These are phyloP conservation scores for Elsinoe arachidis DNA, from an alignment of 2,329 filamentous ascomycete genomes.

Conservation along the genomic window DNA sequence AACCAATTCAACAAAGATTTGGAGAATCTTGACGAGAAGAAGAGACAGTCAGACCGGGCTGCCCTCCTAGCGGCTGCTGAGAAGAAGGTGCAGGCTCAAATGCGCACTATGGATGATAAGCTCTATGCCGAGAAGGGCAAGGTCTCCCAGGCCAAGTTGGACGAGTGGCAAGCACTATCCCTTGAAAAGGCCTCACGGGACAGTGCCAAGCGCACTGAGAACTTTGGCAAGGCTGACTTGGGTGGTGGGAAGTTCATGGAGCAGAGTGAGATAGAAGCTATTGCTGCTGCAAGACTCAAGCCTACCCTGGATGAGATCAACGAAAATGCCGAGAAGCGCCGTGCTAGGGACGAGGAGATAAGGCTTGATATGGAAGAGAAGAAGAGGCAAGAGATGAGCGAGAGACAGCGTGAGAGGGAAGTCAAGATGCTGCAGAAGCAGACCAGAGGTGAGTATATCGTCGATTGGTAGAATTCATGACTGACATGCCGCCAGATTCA, in stretches of 20 bases:
- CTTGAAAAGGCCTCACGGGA: constrained; percentile 59
- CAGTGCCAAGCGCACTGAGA: constrained; percentile 50
- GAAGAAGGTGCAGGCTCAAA: constrained; percentile 70
- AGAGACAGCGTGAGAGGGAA: constrained; percentile 43
- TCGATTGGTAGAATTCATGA: neutral
- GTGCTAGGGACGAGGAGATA: constrained; percentile 55
- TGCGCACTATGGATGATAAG: constrained; percentile 74
- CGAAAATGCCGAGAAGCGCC: constrained; percentile 64
- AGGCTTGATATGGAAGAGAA: constrained; percentile 57
- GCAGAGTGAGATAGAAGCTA: constrained; percentile 65
- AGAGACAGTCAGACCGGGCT: constrained; percentile 66
- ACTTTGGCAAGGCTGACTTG: constrained; percentile 55
- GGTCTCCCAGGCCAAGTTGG: constrained; percentile 57
- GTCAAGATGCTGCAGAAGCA: constrained; percentile 39
- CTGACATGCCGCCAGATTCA: constrained; percentile 37
- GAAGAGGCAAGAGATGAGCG: constrained; percentile 49
- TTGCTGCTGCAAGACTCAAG: constrained; percentile 68
- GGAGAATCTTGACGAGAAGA: constrained; percentile 61
- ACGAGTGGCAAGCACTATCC: constrained; percentile 73
- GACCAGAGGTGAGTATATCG: constrained; percentile 47
- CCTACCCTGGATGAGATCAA: constrained; percentile 80
- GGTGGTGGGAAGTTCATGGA: constrained; percentile 76
- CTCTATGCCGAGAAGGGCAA: constrained; percentile 70
- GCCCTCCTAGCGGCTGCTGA: constrained; percentile 69
- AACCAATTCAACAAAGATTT: constrained; percentile 62